Evolutionary conservation across 352 stramenopile species (phyloP).

Genomic region (Thraustotheca clavata): DNA sequence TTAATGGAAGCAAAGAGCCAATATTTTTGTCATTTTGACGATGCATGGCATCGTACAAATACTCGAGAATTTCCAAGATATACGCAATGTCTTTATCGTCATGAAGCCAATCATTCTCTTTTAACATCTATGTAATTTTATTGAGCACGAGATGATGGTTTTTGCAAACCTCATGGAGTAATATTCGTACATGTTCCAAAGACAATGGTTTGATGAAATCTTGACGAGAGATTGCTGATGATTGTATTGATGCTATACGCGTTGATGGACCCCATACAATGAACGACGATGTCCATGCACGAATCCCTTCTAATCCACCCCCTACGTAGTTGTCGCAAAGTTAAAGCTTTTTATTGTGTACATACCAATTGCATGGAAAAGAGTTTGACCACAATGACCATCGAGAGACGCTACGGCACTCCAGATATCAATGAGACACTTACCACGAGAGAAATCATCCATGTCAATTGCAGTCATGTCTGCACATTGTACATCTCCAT

Average conservation of each 20-base stretch:
- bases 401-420: constrained; percentile 74
- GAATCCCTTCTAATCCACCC: constrained; percentile 68
- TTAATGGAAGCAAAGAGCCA: constrained; percentile 54
- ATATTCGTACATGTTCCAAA: constrained; percentile 42
- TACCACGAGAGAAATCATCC: constrained; percentile 5
- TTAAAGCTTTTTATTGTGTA: too few relatives aligned
- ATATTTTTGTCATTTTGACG: constrained; percentile 35
- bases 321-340: too few relatives aligned
- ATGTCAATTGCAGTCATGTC: constrained; percentile 2
- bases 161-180: constrained; percentile 30
- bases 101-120: neutral
- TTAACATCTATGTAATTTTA: neutral
- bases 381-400: constrained; percentile 70
- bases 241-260: constrained; percentile 29
- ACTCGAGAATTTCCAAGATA: constrained; percentile 67
- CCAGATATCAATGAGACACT: constrained; percentile 56
- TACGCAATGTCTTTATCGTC: constrained; percentile 64
- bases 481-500: constrained; percentile 13
- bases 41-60: constrained; percentile 54
- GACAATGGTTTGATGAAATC: constrained; percentile 47
- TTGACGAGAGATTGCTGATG: neutral
- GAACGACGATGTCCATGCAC: constrained; percentile 66
- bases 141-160: neutral
- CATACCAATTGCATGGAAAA: constrained; percentile 54
- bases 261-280: constrained; percentile 46